Evolutionary conservation across 805 yeast genomes (phyloP).

Genomic region (Candida quercuum): DNA sequence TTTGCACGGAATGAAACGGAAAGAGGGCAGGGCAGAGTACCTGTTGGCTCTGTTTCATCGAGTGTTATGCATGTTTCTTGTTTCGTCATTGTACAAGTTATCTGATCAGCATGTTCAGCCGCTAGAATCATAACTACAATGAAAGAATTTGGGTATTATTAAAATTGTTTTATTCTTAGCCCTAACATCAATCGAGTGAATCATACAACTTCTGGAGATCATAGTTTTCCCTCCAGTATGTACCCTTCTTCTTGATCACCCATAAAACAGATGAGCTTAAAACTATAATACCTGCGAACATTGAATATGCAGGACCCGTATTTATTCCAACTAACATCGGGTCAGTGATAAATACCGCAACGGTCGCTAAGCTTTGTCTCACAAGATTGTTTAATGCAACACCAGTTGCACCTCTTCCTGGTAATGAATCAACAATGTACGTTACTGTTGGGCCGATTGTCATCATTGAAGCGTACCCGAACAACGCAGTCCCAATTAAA

Average conservation of each 20-base stretch:
- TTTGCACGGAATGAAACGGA: no score
- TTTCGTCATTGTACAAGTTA: no score
- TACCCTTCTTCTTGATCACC: constrained; percentile 49
- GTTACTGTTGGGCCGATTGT: constrained; percentile 78
- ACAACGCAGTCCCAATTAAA: constrained; percentile 72
- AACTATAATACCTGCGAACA: constrained; percentile 54
- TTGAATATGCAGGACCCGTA: constrained; percentile 62
- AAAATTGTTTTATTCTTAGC: not conserved
- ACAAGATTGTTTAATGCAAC: constrained; percentile 77
- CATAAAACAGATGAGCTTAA: constrained; percentile 37
- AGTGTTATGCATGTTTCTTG: no score
- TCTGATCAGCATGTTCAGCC: no score
- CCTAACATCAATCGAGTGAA: constrained; percentile 20
- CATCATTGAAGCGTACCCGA: constrained; percentile 81
- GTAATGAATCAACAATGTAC: constrained; percentile 76
- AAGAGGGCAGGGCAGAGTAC: no score
- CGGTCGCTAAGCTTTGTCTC: constrained; percentile 69
- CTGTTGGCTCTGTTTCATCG: no score
- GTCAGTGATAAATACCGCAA: constrained; percentile 68
- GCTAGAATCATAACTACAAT: no score
- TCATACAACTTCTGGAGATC: constrained; percentile 57
- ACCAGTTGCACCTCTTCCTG: constrained; percentile 87
- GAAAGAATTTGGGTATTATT: no score
- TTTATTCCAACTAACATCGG: constrained; percentile 67
- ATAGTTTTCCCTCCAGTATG: constrained; percentile 57